Base-by-base conservation (phyloP, 345 rosid species). In the Citrus mangshanensis region DNA sequence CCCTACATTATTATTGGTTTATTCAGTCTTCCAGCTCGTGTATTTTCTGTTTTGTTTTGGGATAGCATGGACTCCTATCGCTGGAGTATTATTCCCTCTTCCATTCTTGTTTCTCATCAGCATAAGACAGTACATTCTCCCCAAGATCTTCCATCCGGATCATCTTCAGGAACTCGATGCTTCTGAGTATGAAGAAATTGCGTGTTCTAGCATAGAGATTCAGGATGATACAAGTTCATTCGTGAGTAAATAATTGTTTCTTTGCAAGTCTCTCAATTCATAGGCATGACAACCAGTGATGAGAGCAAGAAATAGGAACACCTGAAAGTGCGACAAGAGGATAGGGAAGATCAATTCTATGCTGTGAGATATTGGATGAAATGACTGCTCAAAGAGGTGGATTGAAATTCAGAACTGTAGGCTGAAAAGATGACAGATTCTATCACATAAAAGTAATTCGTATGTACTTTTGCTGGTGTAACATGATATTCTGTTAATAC, bases 361-460 rank as follows among this genome's bases (percentile, higher is more conserved):
- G 93, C 90, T 79, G 88, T 32, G 98, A 94, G 92, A 78, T 94
- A 69, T 76, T 91, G 42, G 97, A 94, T 75, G 93, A 85, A 80
- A 87, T 94, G 86, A 94, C 97, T 24, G 92, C 98, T 30, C 77
- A 79, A 76, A 88, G 95, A 82, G 95, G 95, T 40, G 98, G 92
- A 83, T 79, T 90, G 82, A 92, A 90, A 85, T 91, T 75, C 65
- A 90, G 97, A 86, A 85, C 90, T 32, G 38, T 84, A 68, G 87
- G 91, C 86, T 78, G 70, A 73, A 90, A 79, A 46, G 98, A 89
- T 58, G 94, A 90, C 24, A 85, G 79, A 67, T 63, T 59, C 28
- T 42, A 25, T 24, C 87, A 82, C 84, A 89, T 79, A 85, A 65
- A 71, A 42, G 28, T 27, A 10, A 18, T 24, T 28, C 7, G 2